These are phyloP conservation scores for Dothideomycetes sp. DNA, from an alignment of 2,329 filamentous ascomycete species.

Conservation along the genomic window DNA sequence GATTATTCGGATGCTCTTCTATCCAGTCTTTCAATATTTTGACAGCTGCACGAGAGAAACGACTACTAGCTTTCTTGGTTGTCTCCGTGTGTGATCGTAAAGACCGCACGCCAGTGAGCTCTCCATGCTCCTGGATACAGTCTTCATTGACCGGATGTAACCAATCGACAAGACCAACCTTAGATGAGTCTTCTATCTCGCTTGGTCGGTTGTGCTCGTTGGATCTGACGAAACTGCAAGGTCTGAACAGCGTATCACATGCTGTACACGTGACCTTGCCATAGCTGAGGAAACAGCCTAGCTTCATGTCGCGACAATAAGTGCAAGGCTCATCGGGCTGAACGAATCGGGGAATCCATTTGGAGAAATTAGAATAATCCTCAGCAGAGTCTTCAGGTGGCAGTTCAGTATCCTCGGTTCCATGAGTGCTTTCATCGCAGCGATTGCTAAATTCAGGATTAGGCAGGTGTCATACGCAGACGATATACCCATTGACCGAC, in stretches of 20 bases:
- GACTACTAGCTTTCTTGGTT: conserved; percentile 53
- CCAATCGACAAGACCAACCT: conserved; percentile 36
- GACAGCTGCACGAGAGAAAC: conserved; percentile 73
- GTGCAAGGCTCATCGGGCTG: conserved; percentile 38
- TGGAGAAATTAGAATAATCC: conserved; percentile 35
- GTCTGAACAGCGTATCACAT: conserved; percentile 39
- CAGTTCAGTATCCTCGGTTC: neutral
- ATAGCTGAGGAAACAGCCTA: conserved; percentile 37
- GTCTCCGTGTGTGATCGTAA: conserved; percentile 19
- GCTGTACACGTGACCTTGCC: conserved; percentile 36
- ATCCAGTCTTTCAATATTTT: conserved; percentile 80
- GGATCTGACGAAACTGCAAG: conserved; percentile 37
- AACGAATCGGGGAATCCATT: conserved; percentile 39
- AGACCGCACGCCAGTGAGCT: conserved; percentile 29
- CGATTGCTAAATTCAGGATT: conserved; percentile 2
- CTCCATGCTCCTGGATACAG: conserved; percentile 24
- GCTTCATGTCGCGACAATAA: conserved; percentile 38
- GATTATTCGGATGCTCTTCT: conserved; percentile 66
- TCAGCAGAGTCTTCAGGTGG: conserved; percentile 11
- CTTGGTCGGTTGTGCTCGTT: conserved; percentile 20
- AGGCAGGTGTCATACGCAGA: neutral
- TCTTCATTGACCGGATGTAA: conserved; percentile 40
- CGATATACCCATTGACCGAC: neutral
- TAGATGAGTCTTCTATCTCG: conserved; percentile 13
- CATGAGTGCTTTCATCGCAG: neutral